phyloP scores from a whole-genome alignment of 2,329 filamentous ascomycete species.

The Calonectria fujianensis region DNA sequence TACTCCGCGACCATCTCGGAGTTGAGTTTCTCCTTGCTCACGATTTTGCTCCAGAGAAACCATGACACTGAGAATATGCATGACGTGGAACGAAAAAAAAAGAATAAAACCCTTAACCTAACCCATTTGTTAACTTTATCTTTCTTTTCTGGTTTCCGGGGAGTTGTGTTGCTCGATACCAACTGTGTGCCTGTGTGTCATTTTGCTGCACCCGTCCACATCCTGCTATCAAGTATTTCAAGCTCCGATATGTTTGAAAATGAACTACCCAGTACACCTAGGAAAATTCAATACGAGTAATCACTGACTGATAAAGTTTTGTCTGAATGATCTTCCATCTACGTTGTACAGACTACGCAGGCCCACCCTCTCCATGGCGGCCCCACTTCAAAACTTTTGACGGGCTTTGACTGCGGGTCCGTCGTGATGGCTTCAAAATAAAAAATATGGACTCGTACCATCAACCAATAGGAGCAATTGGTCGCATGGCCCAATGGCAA shows the following conservation, averaged over 20 bases:
- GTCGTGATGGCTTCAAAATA: neutral
- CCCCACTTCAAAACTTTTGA: constrained; percentile 8
- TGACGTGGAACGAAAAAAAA: neutral
- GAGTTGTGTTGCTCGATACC: neutral
- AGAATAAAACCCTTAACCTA: neutral
- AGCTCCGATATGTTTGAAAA: neutral
- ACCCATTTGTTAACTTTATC: neutral
- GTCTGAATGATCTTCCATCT: neutral
- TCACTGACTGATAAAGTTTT: neutral
- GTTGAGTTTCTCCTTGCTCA: constrained; percentile 1
- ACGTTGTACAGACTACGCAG: neutral
- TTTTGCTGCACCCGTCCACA: neutral
- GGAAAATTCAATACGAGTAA: neutral
- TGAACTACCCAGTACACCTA: neutral
- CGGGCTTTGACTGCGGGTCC: neutral
- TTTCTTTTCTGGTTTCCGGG: neutral
- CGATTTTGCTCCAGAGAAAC: neutral
- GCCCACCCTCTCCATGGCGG: neutral
- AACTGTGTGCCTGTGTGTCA: neutral
- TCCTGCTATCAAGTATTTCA: neutral
- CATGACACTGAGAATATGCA: neutral
- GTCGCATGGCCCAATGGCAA: constrained; percentile 50
- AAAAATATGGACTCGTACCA: neutral
- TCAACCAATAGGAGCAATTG: constrained; percentile 12
- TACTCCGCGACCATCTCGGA: neutral